Base-by-base conservation (phyloP, 2,329 filamentous ascomycete species). In the Trichoderma polysporum region DNA sequence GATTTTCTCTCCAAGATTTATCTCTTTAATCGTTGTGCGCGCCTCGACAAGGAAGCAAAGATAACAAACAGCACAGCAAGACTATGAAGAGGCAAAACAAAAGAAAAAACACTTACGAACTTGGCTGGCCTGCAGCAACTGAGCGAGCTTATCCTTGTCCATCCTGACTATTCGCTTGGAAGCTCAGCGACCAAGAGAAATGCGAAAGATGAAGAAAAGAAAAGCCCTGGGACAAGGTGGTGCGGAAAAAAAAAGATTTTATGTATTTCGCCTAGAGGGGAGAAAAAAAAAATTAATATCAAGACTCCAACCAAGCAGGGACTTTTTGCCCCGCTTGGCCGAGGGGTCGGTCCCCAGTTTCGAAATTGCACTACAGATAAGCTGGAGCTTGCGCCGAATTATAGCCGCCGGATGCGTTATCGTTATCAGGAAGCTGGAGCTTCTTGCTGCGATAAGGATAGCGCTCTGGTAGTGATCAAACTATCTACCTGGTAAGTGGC, bases 61-160 rank as follows among this genome's bases (percentile, higher is more conserved):
- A 56, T 25, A 17, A 37, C 17, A 54, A 29, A 35, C n/a, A n/a
- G n/a, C n/a, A n/a, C n/a, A n/a, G 7, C 10, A 13, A 54, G 12
- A 39, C 13, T 37, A 31, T 63, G 53, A 63, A 61, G n/a, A n/a
- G n/a, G n/a, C n/a, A 67, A 53, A 59, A n/a, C 35, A 19, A 63
- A 33, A 69, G 31, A 59, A 52, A 27, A 19, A 59, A 62, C 25
- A 88, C 91, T 83, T 83, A 95, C 92, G 93, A 79, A 93, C 89
- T 81, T 97, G 87, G 75, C 94, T 89, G 81, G 91, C 90, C 85
- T 95, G 88, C 78, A 97, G 88, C 81, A 97, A 88, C 83, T 91
- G 86, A 73, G 95, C 86, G 78, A 97, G 93, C 82, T 91, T 88
- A 79, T 92, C 89, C 75, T 81, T 81, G 71, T 82, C 80, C 80